Evolutionary conservation across 768 basidiomycete genomes (phyloP), one percentile per base, ranked within the genome.

Genomic region (Gyrodon lividus): DNA sequence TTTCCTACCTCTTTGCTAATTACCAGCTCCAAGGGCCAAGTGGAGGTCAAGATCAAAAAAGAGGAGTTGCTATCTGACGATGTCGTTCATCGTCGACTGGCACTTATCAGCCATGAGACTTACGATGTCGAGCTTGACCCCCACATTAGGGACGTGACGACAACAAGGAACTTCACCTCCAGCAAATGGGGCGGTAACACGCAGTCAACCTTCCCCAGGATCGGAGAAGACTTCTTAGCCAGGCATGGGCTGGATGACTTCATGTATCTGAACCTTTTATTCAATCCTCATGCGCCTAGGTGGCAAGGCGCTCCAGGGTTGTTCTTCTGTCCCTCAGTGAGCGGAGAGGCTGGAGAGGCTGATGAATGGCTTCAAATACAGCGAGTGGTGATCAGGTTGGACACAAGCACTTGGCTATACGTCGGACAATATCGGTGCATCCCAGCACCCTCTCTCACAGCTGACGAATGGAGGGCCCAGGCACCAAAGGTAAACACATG

Each of bases 21-120:
- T 46, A n/a, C 26, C 1, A 14, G 13, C 6, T 34, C 14, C 14
- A 10, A 40, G 9, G 50, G 37, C 3, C 46, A 59, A 52, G 33
- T 40, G 2, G 54, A 56, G 22, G 37, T 55, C 4, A 50, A 61
- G 26, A 40, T 63, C 37, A 60, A 58, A 10, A 53, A 54, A 9
- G 56, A 60, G 13, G 56, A 63, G 31, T 31, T 60, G n/a, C 57
- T 64, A 22, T 61, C 54, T 2, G 59, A 61, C 17, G 56, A 58
- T 16, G 62, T 63, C 34, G 54, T 59, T 42, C 40, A 51, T n/a
- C 43, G 43, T 6, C 44, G 57, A 3, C n/a, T 56, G 16, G 54
- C 43, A 5, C 40, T 44, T 30, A 7, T 50, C 19, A 28, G 41
- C 8, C 33, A 51, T 5, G 33, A 51, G 2, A 34, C 49, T 17